Evolutionary conservation across 805 yeast species (phyloP), one percentile per base, ranked within the genome.

Genomic region (Limtongia smithiae): DNA sequence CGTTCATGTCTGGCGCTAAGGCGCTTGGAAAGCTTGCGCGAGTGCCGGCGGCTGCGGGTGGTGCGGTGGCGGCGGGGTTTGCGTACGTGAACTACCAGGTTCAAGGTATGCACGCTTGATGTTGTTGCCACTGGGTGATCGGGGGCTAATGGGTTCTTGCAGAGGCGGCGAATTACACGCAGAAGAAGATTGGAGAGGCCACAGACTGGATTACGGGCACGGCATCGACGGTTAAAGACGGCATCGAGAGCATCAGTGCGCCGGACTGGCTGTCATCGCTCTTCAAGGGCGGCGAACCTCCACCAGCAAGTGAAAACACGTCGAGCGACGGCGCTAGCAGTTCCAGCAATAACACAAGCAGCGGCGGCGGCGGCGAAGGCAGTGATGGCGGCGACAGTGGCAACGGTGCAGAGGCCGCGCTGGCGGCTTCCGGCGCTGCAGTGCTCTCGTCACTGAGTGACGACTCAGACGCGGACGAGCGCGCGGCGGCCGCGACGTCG

Each of bases 31-130:
- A 59, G 46, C 35, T 53, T 20, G 50, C 79, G 0, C 78, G 76
- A 55, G 65, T 83, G 1, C 96, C 97, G 0, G 91, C 88, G 0
- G 83, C 83, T 54, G 70, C 89, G 0, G 97, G 97, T 1, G 90
- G 95, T 6, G 89, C 95, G 0, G 68, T 89, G 31, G 96, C 95
- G 2, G 97, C 97, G 9, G 96, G 95, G 6, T 95, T 96, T 0
- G 83, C 95, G 2, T 93, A 89, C 64, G 82, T 91, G 41, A 88
- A 90, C 17, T 90, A 90, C 66, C 91, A 93, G 65, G 85, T 90
- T 8, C 94, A 89, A 33, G 60, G 61, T 58, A 24, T 22, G 46
- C 15, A 24, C 14, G 14, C 3, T 3, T 25, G 12, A 8, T 30
- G 21, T 35, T 17, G 7, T 37, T 32, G 31, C n/a, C 22, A 39